Evolutionary conservation across 2,329 filamentous ascomycete genomes (phyloP).

Genomic region (Alternaria viburni): DNA sequence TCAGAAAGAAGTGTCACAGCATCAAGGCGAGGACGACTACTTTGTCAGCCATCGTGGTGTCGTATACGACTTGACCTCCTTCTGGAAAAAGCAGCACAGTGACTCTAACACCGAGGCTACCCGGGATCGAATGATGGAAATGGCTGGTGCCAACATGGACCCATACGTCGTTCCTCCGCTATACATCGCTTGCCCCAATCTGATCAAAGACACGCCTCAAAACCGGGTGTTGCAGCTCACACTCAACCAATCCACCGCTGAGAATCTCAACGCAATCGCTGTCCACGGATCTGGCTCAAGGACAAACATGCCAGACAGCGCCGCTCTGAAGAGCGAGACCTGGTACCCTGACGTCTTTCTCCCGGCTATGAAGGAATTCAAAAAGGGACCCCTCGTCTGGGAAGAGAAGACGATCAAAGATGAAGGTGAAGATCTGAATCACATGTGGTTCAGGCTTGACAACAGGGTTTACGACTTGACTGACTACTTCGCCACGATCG

Average conservation of each 20-base stretch:
- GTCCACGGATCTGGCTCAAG: conserved; percentile 73
- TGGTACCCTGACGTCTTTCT: conserved; percentile 82
- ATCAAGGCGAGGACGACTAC: conserved; percentile 76
- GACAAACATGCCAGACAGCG: conserved; percentile 61
- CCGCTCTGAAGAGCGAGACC: conserved; percentile 63
- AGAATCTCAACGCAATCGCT: conserved; percentile 58
- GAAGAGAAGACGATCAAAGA: conserved; percentile 63
- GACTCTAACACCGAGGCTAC: conserved; percentile 69
- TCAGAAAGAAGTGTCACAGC: conserved; percentile 69
- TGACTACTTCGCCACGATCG: conserved; percentile 83
- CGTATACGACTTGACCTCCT: conserved; percentile 91
- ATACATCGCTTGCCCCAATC: conserved; percentile 72
- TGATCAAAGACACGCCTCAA: conserved; percentile 60
- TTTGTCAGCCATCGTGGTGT: conserved; percentile 86
- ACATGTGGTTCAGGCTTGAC: conserved; percentile 81
- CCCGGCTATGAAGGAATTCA: conserved; percentile 82
- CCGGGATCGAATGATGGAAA: conserved; percentile 71
- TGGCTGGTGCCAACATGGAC: conserved; percentile 80
- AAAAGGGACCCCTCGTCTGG: conserved; percentile 85
- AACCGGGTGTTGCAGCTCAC: conserved; percentile 63
- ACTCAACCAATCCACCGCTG: conserved; percentile 65
- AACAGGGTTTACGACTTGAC: conserved; percentile 85
- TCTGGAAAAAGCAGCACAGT: conserved; percentile 85
- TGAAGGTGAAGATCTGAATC: conserved; percentile 70
- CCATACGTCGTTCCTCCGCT: conserved; percentile 86